Evolutionary conservation across 1,284 basidiomycete species (phyloP).

Genomic region (Naganishia sp.): DNA sequence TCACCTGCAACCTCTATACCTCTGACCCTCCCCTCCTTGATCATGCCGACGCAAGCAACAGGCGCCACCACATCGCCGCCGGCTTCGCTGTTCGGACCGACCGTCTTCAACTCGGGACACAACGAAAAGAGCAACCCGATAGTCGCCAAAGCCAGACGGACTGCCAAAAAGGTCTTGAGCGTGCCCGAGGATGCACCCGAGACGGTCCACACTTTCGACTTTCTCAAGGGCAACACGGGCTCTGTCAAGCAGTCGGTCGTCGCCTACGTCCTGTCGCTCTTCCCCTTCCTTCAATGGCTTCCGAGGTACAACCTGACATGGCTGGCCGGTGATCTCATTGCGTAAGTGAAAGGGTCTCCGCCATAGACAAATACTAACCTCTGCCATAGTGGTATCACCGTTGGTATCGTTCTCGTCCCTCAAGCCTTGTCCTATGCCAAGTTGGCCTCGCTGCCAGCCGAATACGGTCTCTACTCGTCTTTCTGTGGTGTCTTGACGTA

Average conservation of each 20-base stretch:
- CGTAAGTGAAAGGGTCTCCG: constrained; percentile 50
- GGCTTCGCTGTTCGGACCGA: constrained; percentile 20
- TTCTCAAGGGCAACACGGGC: constrained; percentile 31
- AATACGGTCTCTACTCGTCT: constrained; percentile 95
- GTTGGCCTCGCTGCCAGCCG: constrained; percentile 78
- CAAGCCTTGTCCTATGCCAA: constrained; percentile 66
- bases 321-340: constrained; percentile 71
- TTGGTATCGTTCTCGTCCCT: constrained; percentile 87
- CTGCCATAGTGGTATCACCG: constrained; percentile 65
- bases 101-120: constrained; percentile 12
- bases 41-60: constrained; percentile 24
- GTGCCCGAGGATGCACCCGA: constrained; percentile 44
- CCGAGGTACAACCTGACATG: constrained; percentile 67
- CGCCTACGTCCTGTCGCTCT: constrained; percentile 68
- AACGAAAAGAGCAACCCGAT: constrained; percentile 4
- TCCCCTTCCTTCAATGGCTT: constrained; percentile 82
- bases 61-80: constrained; percentile 21
- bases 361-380: background rate
- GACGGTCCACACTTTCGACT: constrained; percentile 39
- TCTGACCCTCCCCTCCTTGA: constrained; percentile 3
- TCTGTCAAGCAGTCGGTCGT: constrained; percentile 55
- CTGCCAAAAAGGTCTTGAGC: constrained; percentile 42
- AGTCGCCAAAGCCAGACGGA: constrained; percentile 23
- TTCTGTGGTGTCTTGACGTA: constrained; percentile 71
- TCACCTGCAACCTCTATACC: background rate